phyloP scores from a whole-genome alignment of 768 basidiomycete genomes.

The Russula griseocarnosa region DNA sequence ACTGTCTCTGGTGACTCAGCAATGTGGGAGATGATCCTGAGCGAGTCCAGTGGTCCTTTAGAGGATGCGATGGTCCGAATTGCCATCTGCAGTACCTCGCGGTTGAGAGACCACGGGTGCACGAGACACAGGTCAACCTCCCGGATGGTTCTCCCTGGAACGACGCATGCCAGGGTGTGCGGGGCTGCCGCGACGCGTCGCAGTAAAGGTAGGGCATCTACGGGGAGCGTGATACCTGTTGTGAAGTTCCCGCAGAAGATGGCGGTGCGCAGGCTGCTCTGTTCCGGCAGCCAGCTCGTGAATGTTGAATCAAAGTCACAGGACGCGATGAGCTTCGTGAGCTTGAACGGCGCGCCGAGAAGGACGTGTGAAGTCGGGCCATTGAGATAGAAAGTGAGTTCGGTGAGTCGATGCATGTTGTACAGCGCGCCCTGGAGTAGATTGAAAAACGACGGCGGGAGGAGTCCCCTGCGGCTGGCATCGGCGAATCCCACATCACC shows the following conservation, averaged over 20 bases:
- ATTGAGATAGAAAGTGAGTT: slow-evolving; percentile 31
- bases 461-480: slow-evolving; percentile 11
- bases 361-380: slow-evolving; percentile 30
- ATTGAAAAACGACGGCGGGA: slow-evolving; percentile 20
- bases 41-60: slow-evolving; percentile 27
- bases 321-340: slow-evolving; percentile 31
- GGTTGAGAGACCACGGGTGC: slow-evolving; percentile 31
- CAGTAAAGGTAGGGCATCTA: slow-evolving; percentile 28
- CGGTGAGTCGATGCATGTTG: slow-evolving; percentile 30
- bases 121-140: slow-evolving; percentile 33
- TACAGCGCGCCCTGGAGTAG: slow-evolving; percentile 30
- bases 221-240: slow-evolving; percentile 23
- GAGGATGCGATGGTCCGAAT: slow-evolving; percentile 30
- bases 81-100: slow-evolving; percentile 31
- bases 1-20: slow-evolving; percentile 24
- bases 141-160: slow-evolving; percentile 30
- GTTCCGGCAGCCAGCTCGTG: slow-evolving; percentile 30
- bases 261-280: slow-evolving; percentile 27
- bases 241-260: slow-evolving; percentile 31
- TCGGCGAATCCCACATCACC: slow-evolving; percentile 21
- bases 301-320: slow-evolving; percentile 31
- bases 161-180: slow-evolving; percentile 31
- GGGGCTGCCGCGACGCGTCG: slow-evolving; percentile 32
- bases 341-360: slow-evolving; percentile 30
- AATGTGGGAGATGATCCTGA: slow-evolving; percentile 31